Evolutionary conservation across 176 grass and related monocot genomes (phyloP), one percentile per base, ranked within the genome.

Genomic region (Cenchrus fungigraminus): DNA sequence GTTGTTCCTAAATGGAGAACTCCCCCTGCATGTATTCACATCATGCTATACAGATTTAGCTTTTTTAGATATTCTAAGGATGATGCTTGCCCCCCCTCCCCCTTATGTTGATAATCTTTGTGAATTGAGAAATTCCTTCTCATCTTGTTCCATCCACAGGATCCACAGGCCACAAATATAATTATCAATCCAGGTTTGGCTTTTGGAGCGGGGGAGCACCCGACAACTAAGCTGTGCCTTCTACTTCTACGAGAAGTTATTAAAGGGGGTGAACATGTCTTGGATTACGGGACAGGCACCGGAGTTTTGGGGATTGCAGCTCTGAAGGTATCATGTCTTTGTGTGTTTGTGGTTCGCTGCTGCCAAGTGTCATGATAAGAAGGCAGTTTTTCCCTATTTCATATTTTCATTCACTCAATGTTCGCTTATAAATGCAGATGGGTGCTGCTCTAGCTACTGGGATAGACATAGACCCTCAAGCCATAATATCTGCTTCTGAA

Each of bases 231-330:
- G 79, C 19, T 98, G 85, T 95, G 96, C 32, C 92, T 98, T 85
- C 65, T 95, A 57, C 79, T 98, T 84, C 86, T 98, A 50, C 78
- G 68, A 28, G 79, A 78, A 80, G 74, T 76, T 45, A 78, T 95
- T 66, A 80, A 92, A 63, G 95, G 95, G 14, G 95, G 91, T 66
- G 95, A 98, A 71, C 76, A 58, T 73, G 51, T 93, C 59, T 65
- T 98, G 83, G 95, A 98, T 50, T 98, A 98, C 71, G 93, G 95
- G 58, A 93, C 91, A 43, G 93, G 95, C 80, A 95, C 95, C 5
- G 95, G 95, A 76, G 73, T 98, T 70, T 83, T 98, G 68, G 90
- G 89, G 71, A 95, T 98, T 92, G 93, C 93, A 20, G 89, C 96
- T 63, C 42, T 95, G 68, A 94, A 98, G 93, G 93, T 95, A 65